These are phyloP conservation scores for Tuber umbilicatum DNA, from an alignment of 495 filamentous ascomycete species.

Conservation along the genomic window DNA sequence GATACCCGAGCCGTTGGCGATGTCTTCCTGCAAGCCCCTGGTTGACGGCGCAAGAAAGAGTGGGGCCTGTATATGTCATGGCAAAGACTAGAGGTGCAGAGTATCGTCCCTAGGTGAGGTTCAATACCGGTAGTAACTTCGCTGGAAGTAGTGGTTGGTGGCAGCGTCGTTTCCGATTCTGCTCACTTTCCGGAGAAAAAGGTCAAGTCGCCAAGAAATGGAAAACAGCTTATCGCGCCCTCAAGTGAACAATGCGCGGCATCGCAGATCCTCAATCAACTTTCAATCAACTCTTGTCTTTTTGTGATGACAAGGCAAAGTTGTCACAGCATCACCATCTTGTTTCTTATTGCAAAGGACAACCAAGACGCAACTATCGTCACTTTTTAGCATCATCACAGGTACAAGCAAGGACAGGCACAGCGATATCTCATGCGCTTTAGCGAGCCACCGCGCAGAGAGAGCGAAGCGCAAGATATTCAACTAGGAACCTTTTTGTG, in stretches of 20 bases:
- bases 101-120: neutral
- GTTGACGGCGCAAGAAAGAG: conserved; percentile 17
- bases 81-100: conserved; percentile 7
- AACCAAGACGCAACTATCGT: neutral
- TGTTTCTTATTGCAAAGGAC: conserved; percentile 14
- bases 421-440: neutral
- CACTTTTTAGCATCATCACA: neutral
- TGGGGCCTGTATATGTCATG: conserved; percentile 35
- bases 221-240: conserved; percentile 15
- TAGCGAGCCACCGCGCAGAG: neutral
- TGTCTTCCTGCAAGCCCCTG: conserved; percentile 26
- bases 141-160: neutral
- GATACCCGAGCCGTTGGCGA: conserved; percentile 14
- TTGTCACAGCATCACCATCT: conserved; percentile 16
- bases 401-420: neutral
- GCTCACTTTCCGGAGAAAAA: conserved; percentile 3
- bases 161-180: conserved; percentile 29
- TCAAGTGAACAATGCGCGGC: conserved; percentile 26
- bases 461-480: neutral
- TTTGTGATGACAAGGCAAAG: neutral
- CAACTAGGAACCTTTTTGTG: neutral
- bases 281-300: conserved; percentile 23
- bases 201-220: conserved; percentile 17
- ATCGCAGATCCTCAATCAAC: conserved; percentile 20
- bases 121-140: neutral